Conservation (phyloP, 23 red algal genomes). For the Gracilariopsis chorda region DNA sequence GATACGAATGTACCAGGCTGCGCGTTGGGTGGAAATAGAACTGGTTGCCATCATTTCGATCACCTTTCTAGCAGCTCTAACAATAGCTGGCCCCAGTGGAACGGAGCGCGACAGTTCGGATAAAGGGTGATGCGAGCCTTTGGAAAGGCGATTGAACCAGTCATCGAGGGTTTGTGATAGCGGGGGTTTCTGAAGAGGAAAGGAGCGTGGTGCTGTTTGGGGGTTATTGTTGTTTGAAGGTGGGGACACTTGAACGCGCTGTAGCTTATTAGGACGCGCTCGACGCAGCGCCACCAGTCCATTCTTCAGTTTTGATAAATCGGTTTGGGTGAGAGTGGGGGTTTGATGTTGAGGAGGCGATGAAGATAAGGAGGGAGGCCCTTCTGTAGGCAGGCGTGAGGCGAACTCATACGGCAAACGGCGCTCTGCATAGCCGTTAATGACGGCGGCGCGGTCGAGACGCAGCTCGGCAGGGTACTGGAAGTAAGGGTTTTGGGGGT, state of each 20-base stretch:
- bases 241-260: constrained; percentile 26
- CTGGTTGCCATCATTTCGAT: constrained; percentile 59
- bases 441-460: constrained; percentile 63
- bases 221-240: not conserved
- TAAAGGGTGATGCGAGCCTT: not conserved
- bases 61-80: constrained; percentile 46
- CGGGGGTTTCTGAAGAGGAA: constrained; percentile 61
- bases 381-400: constrained; percentile 10
- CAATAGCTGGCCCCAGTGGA: constrained; percentile 70
- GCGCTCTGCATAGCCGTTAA: constrained; percentile 56
- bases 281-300: constrained; percentile 37
- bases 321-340: constrained; percentile 1
- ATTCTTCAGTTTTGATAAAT: constrained; percentile 31
- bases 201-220: not conserved
- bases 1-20: constrained; percentile 72
- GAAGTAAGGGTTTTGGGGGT: constrained; percentile 13
- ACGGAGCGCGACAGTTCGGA: constrained; percentile 31
- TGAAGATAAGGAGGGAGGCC: constrained; percentile 11
- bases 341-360: not conserved
- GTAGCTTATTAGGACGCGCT: constrained; percentile 48
- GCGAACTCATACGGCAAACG: constrained; percentile 51
- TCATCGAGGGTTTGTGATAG: constrained; percentile 39
- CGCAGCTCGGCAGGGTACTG: constrained; percentile 36
- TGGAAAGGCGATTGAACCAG: constrained; percentile 53
- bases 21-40: constrained; percentile 53